Evolutionary conservation across 345 rosid species (phyloP).

Genomic region (Anastatica hierochuntica): DNA sequence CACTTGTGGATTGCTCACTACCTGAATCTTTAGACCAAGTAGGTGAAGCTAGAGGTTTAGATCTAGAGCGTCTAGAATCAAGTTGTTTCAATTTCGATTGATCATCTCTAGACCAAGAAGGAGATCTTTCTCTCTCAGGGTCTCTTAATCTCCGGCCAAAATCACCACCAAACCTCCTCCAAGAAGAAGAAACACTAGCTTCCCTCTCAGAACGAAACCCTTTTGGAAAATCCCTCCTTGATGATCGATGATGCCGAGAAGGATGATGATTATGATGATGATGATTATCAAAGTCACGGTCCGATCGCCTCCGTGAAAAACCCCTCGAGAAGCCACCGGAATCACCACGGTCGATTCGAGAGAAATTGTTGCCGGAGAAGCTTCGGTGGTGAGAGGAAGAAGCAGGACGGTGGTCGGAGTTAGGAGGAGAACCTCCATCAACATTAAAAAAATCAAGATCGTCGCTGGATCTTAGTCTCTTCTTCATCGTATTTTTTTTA

Average conservation of each 20-base stretch:
- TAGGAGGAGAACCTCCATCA: slow-evolving; percentile 37
- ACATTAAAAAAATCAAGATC: slow-evolving; percentile 54
- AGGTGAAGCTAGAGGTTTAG: slow-evolving; percentile 50
- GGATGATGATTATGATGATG: too few relatives aligned
- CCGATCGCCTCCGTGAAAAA: slow-evolving; percentile 62
- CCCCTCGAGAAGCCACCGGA: too few relatives aligned
- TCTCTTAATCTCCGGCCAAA: neutral
- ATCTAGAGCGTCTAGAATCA: slow-evolving; percentile 36
- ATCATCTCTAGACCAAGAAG: slow-evolving; percentile 45
- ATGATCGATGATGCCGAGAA: slow-evolving; percentile 49
- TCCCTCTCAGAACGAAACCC: slow-evolving; percentile 81
- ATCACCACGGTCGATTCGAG: slow-evolving; percentile 28
- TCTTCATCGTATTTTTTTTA: slow-evolving; percentile 42
- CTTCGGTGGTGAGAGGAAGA: slow-evolving; percentile 46
- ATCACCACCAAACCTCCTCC: slow-evolving; percentile 57
- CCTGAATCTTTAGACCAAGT: slow-evolving; percentile 85
- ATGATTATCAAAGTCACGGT: slow-evolving; percentile 56
- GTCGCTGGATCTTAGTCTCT: slow-evolving; percentile 78
- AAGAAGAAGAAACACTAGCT: slow-evolving; percentile 61
- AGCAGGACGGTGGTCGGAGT: slow-evolving; percentile 39
- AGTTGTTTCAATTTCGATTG: slow-evolving; percentile 27
- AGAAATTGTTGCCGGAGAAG: slow-evolving; percentile 38
- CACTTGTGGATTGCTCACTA: slow-evolving; percentile 54
- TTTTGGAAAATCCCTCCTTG: slow-evolving; percentile 76
- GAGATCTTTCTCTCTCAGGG: slow-evolving; percentile 24